A percentile compares a stretch with the other conserved stretches of the same genome.
Conservation (phyloP, 2,329 filamentous ascomycete genomes). For the Ophiostoma montium region DNA sequence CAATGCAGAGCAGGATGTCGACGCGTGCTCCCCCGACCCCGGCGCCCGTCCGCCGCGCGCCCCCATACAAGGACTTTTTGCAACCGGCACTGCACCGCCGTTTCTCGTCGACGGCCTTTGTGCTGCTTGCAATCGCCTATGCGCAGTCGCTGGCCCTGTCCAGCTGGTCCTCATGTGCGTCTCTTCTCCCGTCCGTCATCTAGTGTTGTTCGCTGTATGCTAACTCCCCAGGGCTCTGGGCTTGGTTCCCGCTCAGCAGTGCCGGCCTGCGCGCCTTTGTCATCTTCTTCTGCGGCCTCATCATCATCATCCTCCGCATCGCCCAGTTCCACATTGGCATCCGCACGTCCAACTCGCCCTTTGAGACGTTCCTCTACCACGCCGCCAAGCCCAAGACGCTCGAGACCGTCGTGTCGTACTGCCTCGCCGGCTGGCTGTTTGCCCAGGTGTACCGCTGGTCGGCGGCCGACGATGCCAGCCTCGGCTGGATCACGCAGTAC, state of each 20-base stretch:
- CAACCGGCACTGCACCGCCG: constrained; percentile 77
- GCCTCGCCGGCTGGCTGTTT: constrained; percentile 65
- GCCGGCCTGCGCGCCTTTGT: constrained; percentile 61
- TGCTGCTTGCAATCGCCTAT: constrained; percentile 61
- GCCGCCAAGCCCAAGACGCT: constrained; percentile 45
- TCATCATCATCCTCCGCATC: constrained; percentile 74
- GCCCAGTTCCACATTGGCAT: constrained; percentile 64
- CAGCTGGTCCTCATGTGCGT: constrained; percentile 54
- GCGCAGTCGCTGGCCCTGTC: constrained; percentile 56
- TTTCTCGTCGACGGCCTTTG: constrained; percentile 63
- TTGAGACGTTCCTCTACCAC: constrained; percentile 47
- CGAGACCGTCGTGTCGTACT: constrained; percentile 63
- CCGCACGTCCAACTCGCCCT: constrained; percentile 54
- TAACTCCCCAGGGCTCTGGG: constrained; percentile 53
- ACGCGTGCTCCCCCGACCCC: constrained; percentile 11
- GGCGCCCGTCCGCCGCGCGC: constrained; percentile 35
- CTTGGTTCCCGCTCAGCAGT: constrained; percentile 69
- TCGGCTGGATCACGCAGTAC: constrained; percentile 61
- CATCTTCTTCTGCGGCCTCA: constrained; percentile 62
- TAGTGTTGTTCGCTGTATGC: neutral
- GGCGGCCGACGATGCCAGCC: constrained; percentile 39
- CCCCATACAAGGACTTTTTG: constrained; percentile 72
- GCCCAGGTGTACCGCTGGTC: constrained; percentile 71
- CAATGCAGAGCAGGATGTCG: constrained; percentile 32
- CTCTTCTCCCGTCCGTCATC: neutral